phyloP scores from a whole-genome alignment of 805 yeast species.

The Candida pseudoglaebosa region DNA sequence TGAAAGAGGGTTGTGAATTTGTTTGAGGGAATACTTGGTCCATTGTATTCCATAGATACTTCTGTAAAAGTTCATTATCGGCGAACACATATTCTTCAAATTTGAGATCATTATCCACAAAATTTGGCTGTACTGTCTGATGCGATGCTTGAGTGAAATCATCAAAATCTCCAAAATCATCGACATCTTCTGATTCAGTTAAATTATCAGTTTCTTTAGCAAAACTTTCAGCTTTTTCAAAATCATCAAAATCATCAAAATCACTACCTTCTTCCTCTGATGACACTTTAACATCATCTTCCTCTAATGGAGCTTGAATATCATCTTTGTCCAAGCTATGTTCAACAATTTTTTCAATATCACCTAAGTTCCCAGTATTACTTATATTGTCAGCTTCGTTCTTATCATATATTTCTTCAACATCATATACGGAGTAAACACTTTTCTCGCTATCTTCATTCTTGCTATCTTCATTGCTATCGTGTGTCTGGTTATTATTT shows the following conservation, averaged over 20 bases:
- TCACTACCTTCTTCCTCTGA: background rate
- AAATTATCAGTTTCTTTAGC: slow-evolving; percentile 6
- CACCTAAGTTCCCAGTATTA: too few species aligned
- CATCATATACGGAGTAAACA: too few species aligned
- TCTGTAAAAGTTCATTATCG: slow-evolving; percentile 10
- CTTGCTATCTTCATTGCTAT: background rate
- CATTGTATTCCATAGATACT: slow-evolving; percentile 11
- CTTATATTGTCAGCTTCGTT: background rate
- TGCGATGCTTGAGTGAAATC: slow-evolving; percentile 17
- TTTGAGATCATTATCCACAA: background rate
- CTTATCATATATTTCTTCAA: background rate
- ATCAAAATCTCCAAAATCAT: slow-evolving; percentile 22
- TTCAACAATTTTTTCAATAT: too few species aligned
- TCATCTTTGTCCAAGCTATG: too few species aligned
- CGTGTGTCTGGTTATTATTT: too few species aligned
- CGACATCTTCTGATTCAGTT: slow-evolving; percentile 10
- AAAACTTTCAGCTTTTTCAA: background rate
- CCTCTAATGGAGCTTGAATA: too few species aligned
- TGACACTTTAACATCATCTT: too few species aligned
- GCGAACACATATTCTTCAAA: slow-evolving; percentile 13
- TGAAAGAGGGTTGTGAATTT: background rate
- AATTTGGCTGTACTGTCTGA: background rate
- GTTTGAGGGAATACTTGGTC: slow-evolving; percentile 9
- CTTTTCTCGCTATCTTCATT: background rate
- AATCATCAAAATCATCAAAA: slow-evolving; percentile 10